These are phyloP conservation scores for Rhododendron ovatum DNA, from an alignment of 148 eudicot species.

Conservation along the genomic window DNA sequence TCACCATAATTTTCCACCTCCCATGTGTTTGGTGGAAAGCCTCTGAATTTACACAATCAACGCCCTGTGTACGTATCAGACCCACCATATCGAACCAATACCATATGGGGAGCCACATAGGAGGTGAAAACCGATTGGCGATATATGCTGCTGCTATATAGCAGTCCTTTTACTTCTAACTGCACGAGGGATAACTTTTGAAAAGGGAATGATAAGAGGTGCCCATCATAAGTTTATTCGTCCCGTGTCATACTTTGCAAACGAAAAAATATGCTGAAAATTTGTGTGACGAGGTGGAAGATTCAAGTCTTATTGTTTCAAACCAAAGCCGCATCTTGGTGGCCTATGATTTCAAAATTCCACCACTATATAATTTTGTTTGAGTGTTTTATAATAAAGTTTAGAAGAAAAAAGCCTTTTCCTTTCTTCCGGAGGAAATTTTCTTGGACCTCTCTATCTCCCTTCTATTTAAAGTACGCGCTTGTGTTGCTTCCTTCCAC, in stretches of 20 bases:
- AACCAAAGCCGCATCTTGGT: not conserved
- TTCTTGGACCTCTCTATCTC: not conserved
- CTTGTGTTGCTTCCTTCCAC: conserved; percentile 23
- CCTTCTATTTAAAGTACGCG: not conserved
- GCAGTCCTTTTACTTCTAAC: not conserved
- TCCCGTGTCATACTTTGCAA: not conserved
- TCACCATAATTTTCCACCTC: not conserved
- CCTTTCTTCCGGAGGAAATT: not conserved
- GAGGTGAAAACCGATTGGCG: not conserved
- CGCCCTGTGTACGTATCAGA: not conserved
- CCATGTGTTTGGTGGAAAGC: not conserved
- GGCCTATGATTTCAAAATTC: not conserved
- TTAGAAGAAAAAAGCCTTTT: not conserved
- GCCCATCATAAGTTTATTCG: not conserved
- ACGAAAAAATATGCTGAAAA: not conserved
- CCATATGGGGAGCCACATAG: not conserved
- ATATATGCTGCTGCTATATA: not conserved
- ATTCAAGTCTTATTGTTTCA: not conserved
- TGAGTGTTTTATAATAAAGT: not conserved
- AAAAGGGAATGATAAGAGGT: not conserved
- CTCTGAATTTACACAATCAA: not conserved
- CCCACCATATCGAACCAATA: not conserved
- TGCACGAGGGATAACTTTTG: not conserved
- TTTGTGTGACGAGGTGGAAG: not conserved
- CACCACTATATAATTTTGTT: not conserved